Base-by-base conservation (phyloP, 352 stramenopile species). In the Globisporangium echinulatum region DNA sequence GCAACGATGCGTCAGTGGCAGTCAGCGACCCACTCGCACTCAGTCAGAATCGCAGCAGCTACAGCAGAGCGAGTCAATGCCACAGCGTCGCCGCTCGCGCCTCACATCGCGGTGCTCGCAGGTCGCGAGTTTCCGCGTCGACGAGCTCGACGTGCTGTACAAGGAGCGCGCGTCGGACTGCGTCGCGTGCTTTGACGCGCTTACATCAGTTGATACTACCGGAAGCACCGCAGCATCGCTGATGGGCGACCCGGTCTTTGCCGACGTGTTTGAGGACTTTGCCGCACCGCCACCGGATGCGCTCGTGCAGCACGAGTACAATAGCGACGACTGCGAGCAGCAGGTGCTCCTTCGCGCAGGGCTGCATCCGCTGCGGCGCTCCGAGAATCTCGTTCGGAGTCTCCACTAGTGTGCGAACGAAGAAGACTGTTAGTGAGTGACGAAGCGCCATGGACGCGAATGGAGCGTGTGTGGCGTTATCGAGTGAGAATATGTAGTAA, bases 241-340 rank as follows among this genome's bases (percentile, higher is more conserved):
- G 66, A 59, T 74, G 15, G 46, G 68, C 19, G 66, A 86, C 56
- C 58, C 62, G 44, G 64, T 57, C 8, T 77, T 87, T 39, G 77
- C 78, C 7, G 70, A 83, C 42, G 66, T 90, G 43, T 87, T 88
- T 60, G 76, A 77, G 17, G 80, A 88, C 57, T 73, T 77, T 39
- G 56, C 54, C 7, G 68, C 69, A 13, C 80, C 75, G 17, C 70
- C 75, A 1, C 60, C 76, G 44, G 77, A 90, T 63, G 74, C 76
- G 3, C 70, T 87, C 49, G 80, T 90, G 62, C 74, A 84, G 66
- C 74, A 72, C 37, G 25, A 33, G 25, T 33, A 33, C 25, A 33
- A 33, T 33, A 60, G 62, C 48, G 59, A 72, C 25, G 59, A 71
- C 36, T 56, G 76, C 49, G 36, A 61, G 40, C 36, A 44, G 46